Evolutionary conservation across 352 stramenopile genomes (phyloP), one percentile per base, ranked within the genome.

Genomic region (Globisporangium alternatum): DNA sequence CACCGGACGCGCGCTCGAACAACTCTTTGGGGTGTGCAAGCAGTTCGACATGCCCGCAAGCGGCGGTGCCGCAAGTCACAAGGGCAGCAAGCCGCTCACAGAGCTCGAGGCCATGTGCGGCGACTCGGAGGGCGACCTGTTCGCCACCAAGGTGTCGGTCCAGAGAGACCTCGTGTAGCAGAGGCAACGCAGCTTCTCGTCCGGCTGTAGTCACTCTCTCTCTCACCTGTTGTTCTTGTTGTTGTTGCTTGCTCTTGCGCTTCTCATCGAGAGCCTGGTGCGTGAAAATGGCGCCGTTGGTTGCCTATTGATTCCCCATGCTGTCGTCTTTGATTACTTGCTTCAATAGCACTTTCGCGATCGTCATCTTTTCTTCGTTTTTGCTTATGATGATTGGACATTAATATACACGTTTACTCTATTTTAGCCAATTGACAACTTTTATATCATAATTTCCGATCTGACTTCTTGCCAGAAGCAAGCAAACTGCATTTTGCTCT

Each of bases 21-120:
- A 82, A 41, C 74, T 90, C 56, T 90, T 90, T 57, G 81, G 81
- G 15, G 62, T 71, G 1, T 86, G 76, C 66, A 88, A 89, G 58
- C 74, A 90, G 68, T 90, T 84, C 64, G 51, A 78, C 31, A 55
- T 63, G 22, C 60, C 47, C 3, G 0, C 8, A 25, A 56, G 30
- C 28, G n/a, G 49, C 13, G 9, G 33, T 13, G 9, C 0, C 15
- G 28, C 51, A 30, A 43, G 28, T 43, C 5, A 15, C 30, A n/a
- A 13, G 2, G 49, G 31, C 25, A 3, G n/a, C 22, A 37, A n/a
- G 5, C 0, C 28, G 31, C 8, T 28, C 9, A 22, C 8, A 28
- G 56, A 56, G 7, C 49, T 56, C 17, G 49, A 56, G 17, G 49
- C 49, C 22, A 56, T 51, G 56, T 61, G 56, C 25, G 41, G 37